Base-by-base conservation (phyloP, 331 rosid genomes). In the Phaseolus coccineus region DNA sequence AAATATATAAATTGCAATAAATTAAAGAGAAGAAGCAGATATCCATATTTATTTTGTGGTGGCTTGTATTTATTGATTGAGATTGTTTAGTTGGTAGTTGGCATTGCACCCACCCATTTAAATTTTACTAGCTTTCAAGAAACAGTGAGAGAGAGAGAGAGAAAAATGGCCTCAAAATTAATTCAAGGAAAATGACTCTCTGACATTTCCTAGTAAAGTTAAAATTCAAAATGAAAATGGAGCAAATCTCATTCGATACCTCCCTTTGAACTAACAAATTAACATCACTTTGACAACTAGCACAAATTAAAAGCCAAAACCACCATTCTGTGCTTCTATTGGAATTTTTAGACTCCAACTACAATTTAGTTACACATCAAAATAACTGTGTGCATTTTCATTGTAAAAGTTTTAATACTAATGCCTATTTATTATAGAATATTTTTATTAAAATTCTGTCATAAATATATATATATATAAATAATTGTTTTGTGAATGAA, bases 81-180 rank as follows among this genome's bases (percentile, higher is more conserved):
- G 65, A 74, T 68, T 56, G 77, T n/a, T 50, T 51, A 52, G 78
- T 73, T 58, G 79, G 88, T 47, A 6, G 84, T 78, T 78, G 86
- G 73, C 5, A 79, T 9, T 14, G 56, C 62, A 78, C 87, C 83
- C 68, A 51, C 72, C 74, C 25, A 42, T 77, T 68, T 77, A 72
- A 68, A 40, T 72, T 68, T 77, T 50, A 47, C 64, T 6, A 37
- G 57, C 79, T 57, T 47, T 51, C 59, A 77, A 73, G 78, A 53
- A 62, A 78, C 78, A 84, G 40, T 6, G 76, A 63, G 11, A 11
- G 16, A 40, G 46, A 40, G 30, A 53, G 73, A 74, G 47, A 56
- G 68, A 64, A 64, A 19, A 69, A 53, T 46, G 3, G 13, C 14
- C 74, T 66, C 50, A 24, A 40, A 74, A 78, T 19, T 58, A 73